Evolutionary conservation across 768 basidiomycete genomes (phyloP).

Genomic region (Phlebiopsis flavidoalba): DNA sequence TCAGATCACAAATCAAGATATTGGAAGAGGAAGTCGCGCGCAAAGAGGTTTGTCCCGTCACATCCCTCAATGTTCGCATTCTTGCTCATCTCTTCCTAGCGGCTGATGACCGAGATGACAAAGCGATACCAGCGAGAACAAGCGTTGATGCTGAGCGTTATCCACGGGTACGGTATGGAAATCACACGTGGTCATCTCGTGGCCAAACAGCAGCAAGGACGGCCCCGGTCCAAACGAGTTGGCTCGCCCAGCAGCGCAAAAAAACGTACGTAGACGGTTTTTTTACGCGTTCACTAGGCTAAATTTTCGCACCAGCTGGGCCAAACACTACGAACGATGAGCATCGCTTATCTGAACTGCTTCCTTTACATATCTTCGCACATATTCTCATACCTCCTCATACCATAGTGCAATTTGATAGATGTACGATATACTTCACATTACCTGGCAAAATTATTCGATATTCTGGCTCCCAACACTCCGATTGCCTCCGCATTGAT

Average conservation of each 20-base stretch:
- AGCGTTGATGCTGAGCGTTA: slow-evolving; percentile 70
- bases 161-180: slow-evolving; percentile 68
- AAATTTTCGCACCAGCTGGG: slow-evolving; percentile 18
- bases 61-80: no score
- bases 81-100: slow-evolving; percentile 23
- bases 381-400: no score
- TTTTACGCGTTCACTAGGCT: not conserved
- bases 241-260: slow-evolving; percentile 65
- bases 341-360: not conserved
- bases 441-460: no score
- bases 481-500: not conserved
- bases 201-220: slow-evolving; percentile 36
- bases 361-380: no score
- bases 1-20: slow-evolving; percentile 25
- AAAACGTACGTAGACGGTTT: slow-evolving; percentile 32
- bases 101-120: slow-evolving; percentile 45
- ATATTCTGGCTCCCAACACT: no score
- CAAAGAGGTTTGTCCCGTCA: slow-evolving; percentile 47
- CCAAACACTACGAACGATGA: slow-evolving; percentile 25
- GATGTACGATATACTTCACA: no score
- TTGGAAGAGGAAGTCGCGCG: slow-evolving; percentile 34
- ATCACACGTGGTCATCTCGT: slow-evolving; percentile 57
- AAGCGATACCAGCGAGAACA: slow-evolving; percentile 72
- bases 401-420: no score
- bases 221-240: slow-evolving; percentile 55